These are phyloP conservation scores for Porphyrellus sp. DNA, from an alignment of 1,284 basidiomycete genomes.

Conservation along the genomic window DNA sequence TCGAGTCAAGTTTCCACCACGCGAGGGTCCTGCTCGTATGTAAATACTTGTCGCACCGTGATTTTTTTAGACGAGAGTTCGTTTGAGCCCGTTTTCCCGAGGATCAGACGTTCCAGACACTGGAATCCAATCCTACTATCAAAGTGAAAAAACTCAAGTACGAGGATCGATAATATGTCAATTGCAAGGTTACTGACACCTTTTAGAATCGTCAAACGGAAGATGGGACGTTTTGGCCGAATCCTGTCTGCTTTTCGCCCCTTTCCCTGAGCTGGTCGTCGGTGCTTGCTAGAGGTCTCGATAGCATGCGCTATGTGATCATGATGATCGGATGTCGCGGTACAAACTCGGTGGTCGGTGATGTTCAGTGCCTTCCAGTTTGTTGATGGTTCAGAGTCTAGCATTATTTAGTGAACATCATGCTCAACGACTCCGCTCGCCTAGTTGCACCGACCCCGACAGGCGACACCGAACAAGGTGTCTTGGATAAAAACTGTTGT, in stretches of 20 bases:
- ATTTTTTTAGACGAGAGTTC: background rate
- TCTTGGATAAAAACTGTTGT: background rate
- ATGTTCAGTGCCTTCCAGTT: background rate
- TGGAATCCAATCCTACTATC: background rate
- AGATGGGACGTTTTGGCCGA: background rate
- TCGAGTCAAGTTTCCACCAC: slow-evolving; percentile 8
- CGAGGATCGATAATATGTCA: background rate
- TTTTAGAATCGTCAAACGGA: background rate
- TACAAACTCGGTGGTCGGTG: background rate
- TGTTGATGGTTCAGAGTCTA: background rate
- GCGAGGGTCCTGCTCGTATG: slow-evolving; percentile 5
- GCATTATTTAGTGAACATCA: background rate
- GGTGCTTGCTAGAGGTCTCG: slow-evolving; percentile 1
- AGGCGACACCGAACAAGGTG: too few species aligned
- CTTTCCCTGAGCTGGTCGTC: slow-evolving; percentile 1
- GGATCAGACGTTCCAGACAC: background rate
- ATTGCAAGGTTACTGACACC: background rate
- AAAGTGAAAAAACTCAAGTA: background rate
- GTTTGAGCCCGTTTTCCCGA: background rate
- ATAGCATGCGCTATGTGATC: background rate
- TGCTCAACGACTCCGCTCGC: background rate
- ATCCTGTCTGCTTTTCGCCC: background rate
- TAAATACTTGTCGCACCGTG: slow-evolving; percentile 1
- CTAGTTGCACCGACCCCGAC: too few species aligned
- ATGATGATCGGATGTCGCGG: slow-evolving; percentile 9